Conservation (phyloP, 352 stramenopile species). For the Pythium vanterpoolii region DNA sequence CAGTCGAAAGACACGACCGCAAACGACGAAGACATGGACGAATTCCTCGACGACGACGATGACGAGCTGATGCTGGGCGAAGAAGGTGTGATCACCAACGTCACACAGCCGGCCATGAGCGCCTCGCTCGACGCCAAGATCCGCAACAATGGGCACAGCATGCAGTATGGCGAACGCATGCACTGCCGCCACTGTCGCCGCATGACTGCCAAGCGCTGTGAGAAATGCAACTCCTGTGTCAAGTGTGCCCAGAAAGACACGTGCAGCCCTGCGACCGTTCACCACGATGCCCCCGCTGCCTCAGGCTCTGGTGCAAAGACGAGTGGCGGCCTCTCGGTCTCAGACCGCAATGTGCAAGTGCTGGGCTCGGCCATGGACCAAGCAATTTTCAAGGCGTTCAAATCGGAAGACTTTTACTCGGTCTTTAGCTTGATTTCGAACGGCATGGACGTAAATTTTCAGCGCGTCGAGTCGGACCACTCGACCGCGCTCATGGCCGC, state of each 20-base stretch:
- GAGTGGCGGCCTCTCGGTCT: conserved; percentile 46
- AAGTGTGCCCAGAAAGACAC: conserved; percentile 74
- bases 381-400: conserved; percentile 78
- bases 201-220: conserved; percentile 77
- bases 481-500: conserved; percentile 77
- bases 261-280: conserved; percentile 31
- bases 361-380: conserved; percentile 82
- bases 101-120: conserved; percentile 59
- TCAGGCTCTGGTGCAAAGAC: neutral
- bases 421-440: conserved; percentile 80
- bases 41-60: conserved; percentile 68
- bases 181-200: conserved; percentile 64
- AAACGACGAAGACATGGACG: conserved; percentile 54
- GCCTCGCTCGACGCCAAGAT: conserved; percentile 77
- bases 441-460: conserved; percentile 85
- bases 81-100: conserved; percentile 69
- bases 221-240: conserved; percentile 56
- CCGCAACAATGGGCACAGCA: conserved; percentile 55
- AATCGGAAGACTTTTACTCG: conserved; percentile 72
- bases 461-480: conserved; percentile 71
- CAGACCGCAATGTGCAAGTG: conserved; percentile 71
- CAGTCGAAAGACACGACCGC: conserved; percentile 34
- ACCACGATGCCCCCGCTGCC: neutral
- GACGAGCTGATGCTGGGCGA: conserved; percentile 56
- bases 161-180: conserved; percentile 68